phyloP scores from a whole-genome alignment of 495 filamentous ascomycete species.

The Daldinia decipiens region DNA sequence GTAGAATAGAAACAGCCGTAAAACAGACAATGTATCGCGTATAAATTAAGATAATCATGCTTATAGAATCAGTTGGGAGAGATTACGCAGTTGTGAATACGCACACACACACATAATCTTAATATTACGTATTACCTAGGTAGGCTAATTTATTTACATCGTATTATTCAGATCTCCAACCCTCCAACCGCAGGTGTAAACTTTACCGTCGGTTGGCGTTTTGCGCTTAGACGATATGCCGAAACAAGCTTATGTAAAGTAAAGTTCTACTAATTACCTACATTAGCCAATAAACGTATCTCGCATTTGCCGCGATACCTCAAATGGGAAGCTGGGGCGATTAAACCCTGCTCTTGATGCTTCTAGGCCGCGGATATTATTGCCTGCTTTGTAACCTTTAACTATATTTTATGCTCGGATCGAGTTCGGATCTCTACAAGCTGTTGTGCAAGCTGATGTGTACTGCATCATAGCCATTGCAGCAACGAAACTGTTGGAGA shows the following conservation, averaged over 20 bases:
- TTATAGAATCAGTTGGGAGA: neutral
- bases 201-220: neutral
- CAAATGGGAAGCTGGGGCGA: constrained; percentile 19
- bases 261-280: neutral
- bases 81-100: neutral
- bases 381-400: constrained; percentile 6
- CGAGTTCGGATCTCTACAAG: neutral
- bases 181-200: neutral
- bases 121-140: no score
- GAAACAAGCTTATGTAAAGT: neutral
- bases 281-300: neutral
- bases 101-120: no score
- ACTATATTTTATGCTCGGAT: neutral
- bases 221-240: constrained; percentile 2
- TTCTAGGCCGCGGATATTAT: constrained; percentile 25
- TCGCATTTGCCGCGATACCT: constrained; percentile 10
- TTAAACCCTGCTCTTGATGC: constrained; percentile 6
- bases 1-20: constrained; percentile 4
- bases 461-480: neutral
- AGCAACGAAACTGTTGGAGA: neutral
- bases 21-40: constrained; percentile 11
- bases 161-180: neutral
- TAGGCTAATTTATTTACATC: no score
- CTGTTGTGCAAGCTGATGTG: neutral
- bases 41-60: neutral